Percentiles rank a stretch among this genome's conserved stretches.
Conservation (phyloP, 345 rosid species). For the Euphorbia lathyris region DNA sequence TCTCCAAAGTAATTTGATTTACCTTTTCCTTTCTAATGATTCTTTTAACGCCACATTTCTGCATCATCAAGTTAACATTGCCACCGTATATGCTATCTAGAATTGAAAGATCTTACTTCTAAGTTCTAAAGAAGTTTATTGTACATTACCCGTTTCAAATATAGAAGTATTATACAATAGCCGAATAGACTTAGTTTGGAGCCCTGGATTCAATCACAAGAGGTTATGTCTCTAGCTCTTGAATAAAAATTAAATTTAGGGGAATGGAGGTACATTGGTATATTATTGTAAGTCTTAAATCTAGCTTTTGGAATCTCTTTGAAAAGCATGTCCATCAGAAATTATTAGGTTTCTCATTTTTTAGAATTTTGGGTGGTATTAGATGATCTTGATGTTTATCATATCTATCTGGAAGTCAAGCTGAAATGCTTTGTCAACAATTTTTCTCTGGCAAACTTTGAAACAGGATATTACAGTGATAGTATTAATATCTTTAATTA, state of each 20-base stretch:
- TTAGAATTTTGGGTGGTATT: background rate
- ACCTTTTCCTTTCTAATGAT: background rate
- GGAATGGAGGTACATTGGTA: too few relatives aligned
- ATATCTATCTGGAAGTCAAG: too few relatives aligned
- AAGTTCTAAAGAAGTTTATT: background rate
- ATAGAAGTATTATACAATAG: background rate
- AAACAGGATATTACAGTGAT: background rate
- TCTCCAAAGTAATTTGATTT: background rate
- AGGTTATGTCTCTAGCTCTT: background rate
- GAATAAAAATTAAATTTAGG: background rate
- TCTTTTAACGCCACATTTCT: background rate
- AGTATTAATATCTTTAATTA: background rate
- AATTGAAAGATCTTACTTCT: background rate
- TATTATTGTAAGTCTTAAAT: too few relatives aligned
- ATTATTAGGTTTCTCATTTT: background rate
- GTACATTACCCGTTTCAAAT: background rate
- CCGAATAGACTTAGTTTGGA: background rate
- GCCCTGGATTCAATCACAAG: background rate
- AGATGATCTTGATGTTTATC: too few relatives aligned
- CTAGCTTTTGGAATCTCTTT: background rate
- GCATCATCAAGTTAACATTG: background rate
- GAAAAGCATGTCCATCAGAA: background rate
- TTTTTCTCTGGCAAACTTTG: background rate
- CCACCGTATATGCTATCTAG: background rate
- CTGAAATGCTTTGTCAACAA: background rate